Conservation (phyloP, 2,329 filamentous ascomycete genomes). For the Cryoendolithus antarcticus region DNA sequence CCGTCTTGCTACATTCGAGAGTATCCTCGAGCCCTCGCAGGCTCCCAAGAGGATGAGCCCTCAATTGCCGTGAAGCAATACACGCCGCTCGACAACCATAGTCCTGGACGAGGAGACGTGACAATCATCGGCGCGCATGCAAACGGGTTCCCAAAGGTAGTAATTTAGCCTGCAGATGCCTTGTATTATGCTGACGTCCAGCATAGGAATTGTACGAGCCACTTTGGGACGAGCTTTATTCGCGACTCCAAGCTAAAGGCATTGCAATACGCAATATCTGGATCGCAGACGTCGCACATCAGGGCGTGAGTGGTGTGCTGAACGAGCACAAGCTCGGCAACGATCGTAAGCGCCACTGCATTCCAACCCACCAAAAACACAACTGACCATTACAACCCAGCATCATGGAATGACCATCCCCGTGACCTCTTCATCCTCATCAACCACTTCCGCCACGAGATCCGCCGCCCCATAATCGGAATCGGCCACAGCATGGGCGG, state of each 20-base stretch:
- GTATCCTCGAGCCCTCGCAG: constrained; percentile 60
- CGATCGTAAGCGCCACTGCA: constrained; percentile 50
- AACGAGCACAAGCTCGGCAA: constrained; percentile 70
- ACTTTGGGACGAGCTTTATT: constrained; percentile 71
- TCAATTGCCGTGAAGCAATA: constrained; percentile 78
- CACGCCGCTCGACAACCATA: constrained; percentile 56
- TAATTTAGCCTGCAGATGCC: constrained; percentile 4
- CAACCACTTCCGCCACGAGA: constrained; percentile 67
- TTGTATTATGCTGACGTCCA: too few species aligned
- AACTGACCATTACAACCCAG: constrained; percentile 29
- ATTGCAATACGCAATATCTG: constrained; percentile 71
- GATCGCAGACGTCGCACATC: constrained; percentile 80
- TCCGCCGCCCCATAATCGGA: constrained; percentile 72
- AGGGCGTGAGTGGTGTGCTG: constrained; percentile 65
- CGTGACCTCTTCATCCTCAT: constrained; percentile 76
- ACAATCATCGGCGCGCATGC: constrained; percentile 81
- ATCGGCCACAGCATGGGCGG: constrained; percentile 86
- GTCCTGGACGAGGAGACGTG: constrained; percentile 60
- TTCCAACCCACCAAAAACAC: neutral
- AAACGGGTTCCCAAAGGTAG: constrained; percentile 82
- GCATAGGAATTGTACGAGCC: constrained; percentile 78
- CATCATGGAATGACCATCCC: constrained; percentile 74
- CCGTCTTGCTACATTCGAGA: constrained; percentile 69
- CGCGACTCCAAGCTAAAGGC: constrained; percentile 42
- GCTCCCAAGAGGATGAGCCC: constrained; percentile 62